A percentile compares a stretch with the other conserved stretches of the same genome.
These are phyloP conservation scores for Ceraceosorus guamensis DNA, from an alignment of 1,284 basidiomycete genomes.

Conservation along the genomic window DNA sequence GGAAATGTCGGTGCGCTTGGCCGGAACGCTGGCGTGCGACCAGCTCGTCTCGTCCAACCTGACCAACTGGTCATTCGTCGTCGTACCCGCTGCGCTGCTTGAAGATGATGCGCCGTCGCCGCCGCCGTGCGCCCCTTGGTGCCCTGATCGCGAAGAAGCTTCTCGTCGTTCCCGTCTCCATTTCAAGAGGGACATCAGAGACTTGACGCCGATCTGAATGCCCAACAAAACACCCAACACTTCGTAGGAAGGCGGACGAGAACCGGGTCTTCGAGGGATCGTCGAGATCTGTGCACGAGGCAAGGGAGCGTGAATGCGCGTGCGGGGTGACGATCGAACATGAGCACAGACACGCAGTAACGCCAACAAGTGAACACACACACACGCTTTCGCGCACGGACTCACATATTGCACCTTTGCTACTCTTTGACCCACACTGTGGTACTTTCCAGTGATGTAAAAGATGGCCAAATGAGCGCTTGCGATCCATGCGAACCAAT, in stretches of 20 bases:
- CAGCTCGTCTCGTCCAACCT: constrained; percentile 3
- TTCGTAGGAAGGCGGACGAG: constrained; percentile 47
- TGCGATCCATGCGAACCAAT: constrained; percentile 38
- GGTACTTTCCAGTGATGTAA: constrained; percentile 50
- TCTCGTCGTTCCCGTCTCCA: constrained; percentile 1
- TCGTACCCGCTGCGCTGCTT: constrained; percentile 5
- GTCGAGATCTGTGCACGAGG: constrained; percentile 13
- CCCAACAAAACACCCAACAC: constrained; percentile 47
- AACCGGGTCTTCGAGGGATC: constrained; percentile 19
- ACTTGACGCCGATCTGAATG: constrained; percentile 44
- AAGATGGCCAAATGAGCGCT: constrained; percentile 50
- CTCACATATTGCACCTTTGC: constrained; percentile 44
- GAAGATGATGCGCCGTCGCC: constrained; percentile 7
- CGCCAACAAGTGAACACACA: constrained; percentile 3
- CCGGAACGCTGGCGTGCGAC: neutral
- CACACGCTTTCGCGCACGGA: neutral
- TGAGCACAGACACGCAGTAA: too few species aligned
- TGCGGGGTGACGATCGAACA: too few species aligned
- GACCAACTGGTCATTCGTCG: constrained; percentile 7
- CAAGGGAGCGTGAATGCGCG: too few species aligned
- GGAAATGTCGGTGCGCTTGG: too few species aligned
- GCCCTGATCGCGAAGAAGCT: too few species aligned
- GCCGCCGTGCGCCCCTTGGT: too few species aligned
- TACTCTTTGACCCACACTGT: constrained; percentile 46
- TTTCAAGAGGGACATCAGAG: constrained; percentile 17